Base-by-base conservation (phyloP, 1,139 yeast genomes). In the Keqinozyma sinolaborantium region DNA sequence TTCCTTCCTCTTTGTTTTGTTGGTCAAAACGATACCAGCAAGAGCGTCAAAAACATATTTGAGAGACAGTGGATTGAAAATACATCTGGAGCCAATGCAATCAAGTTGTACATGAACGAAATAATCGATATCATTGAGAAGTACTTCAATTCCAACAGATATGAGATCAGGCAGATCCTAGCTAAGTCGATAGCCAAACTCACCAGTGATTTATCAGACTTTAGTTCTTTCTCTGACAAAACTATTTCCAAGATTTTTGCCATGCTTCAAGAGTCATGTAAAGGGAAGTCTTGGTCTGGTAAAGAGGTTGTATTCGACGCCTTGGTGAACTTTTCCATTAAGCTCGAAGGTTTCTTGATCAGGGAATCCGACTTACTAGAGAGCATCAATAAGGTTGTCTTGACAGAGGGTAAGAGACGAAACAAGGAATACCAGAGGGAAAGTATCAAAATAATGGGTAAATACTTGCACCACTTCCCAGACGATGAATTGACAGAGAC, bases 221-320 rank as follows among this genome's bases (percentile, higher is more conserved):
- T 61, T 25, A 56, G 52, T 15, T 58, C 49, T 15, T 50, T 62
- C 15, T 54, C 64, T 9, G 44, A 48, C 2, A 41, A 48, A 3
- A 46, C 57, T 25, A 40, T 50, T 14, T 36, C 41, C 2, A 62
- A 64, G 13, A 53, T 88, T 15, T 71, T 85, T 34, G 59, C 62
- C 0, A 64, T 80, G 4, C 63, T 88, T 32, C 50, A 85, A 14
- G 73, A 71, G 26, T 78, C 95, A 0, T 70, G 82, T 37, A 66
- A 71, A 34, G 97, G 97, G 0, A 76, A 92, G 39, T 75, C 94
- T 7, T 92, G 96, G 95, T 72, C 72, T 13, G 97, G 97, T 6
- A 92, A 92, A 50, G 96, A 87, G 42, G 57, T 68, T 25, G 73
- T 92, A 2, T 62, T 87, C 19, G 78, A 76, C 26, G 87, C 96